phyloP scores from a whole-genome alignment of 371 early-diverging fungal species.

The Sanchytrium tribonematis region DNA sequence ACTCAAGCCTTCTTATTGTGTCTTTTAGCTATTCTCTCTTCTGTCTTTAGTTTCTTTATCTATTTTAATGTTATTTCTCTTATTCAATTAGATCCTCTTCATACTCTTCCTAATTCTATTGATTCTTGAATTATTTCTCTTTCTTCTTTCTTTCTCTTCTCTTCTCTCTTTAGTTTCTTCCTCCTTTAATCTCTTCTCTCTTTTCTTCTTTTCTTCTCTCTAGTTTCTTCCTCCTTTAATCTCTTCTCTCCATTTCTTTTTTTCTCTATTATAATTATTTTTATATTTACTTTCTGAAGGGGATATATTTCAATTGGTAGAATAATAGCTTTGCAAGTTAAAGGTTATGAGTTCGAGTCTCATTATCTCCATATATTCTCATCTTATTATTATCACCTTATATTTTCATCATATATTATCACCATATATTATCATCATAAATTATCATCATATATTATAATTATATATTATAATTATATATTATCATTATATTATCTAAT shows the following conservation, averaged over 20 bases:
- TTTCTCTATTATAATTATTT: no score
- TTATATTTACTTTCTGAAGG: no score
- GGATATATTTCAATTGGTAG: background rate
- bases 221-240: no score
- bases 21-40: background rate
- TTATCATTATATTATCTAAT: background rate
- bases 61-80: background rate
- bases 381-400: background rate
- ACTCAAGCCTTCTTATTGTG: background rate
- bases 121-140: background rate
- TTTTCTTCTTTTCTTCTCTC: no score
- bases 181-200: no score
- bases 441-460: background rate
- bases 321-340: background rate
- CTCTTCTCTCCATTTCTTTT: no score
- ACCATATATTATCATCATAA: background rate
- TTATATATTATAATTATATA: background rate
- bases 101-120: background rate
- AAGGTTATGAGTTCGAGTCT: background rate
- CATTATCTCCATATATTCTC: background rate
- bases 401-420: background rate
- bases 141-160: no score
- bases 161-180: no score
- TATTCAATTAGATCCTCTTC: background rate
- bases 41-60: conserved; percentile 1